Percentiles rank a stretch among this genome's conserved stretches.
Evolutionary conservation across 257 asterid species (phyloP).

Genomic region (Coffea canephora): DNA sequence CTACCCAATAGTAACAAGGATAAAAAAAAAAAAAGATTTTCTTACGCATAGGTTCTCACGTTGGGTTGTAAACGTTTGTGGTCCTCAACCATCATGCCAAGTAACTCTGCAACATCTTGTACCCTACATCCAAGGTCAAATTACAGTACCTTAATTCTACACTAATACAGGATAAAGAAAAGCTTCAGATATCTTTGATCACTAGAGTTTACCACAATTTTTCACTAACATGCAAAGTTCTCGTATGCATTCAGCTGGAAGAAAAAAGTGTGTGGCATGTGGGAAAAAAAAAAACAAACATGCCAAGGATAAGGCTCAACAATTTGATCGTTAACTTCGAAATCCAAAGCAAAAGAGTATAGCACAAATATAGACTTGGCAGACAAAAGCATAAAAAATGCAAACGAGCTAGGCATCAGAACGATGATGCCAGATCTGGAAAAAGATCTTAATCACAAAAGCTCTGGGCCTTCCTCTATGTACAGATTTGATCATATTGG

Average conservation of each 20-base stretch:
- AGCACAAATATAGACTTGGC: not conserved
- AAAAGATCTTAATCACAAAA: not conserved
- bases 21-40: constrained; percentile 20
- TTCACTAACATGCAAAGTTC: constrained; percentile 5
- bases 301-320: not conserved
- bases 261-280: not conserved
- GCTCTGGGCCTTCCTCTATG: not conserved
- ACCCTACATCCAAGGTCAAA: constrained; percentile 54
- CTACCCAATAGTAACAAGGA: not conserved
- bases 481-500: not conserved
- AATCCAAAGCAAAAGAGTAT: not conserved
- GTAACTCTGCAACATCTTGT: constrained; percentile 97
- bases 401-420: not conserved
- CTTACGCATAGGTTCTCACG: constrained; percentile 98
- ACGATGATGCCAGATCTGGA: not conserved
- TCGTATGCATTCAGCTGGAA: not conserved
- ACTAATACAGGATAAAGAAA: not conserved
- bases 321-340: not conserved
- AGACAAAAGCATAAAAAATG: not conserved
- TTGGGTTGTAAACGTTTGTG: constrained; percentile 93
- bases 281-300: not conserved
- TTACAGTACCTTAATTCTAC: not conserved
- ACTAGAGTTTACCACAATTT: not conserved
- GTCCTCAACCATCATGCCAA: constrained; percentile 99
- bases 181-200: not conserved